Evolutionary conservation across 2,329 filamentous ascomycete species (phyloP), one percentile per base, ranked within the genome.

Genomic region (Cryphonectria carpinicola): DNA sequence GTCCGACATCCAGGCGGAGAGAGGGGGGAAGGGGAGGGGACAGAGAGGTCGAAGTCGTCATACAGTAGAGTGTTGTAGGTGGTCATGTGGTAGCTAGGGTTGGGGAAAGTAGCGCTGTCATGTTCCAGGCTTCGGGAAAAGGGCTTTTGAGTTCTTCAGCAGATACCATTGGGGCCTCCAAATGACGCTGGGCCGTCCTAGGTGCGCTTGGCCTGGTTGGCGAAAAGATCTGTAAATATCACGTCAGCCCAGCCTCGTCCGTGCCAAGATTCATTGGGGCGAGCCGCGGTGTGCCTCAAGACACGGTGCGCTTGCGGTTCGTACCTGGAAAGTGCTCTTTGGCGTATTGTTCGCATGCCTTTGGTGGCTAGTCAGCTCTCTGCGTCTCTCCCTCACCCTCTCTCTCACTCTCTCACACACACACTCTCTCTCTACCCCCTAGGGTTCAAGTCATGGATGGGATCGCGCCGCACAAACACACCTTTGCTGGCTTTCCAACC

Each of bases 401-500:
- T 32, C 32, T 32, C 32, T 32, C 32, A 3, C 2, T 28, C 28
- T 28, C 28, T 28, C 28, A n/a, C n/a, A n/a, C n/a, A n/a, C n/a
- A n/a, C n/a, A n/a, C 28, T 32, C 28, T 32, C 28, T 32, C 28
- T 32, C 28, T 32, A n/a, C n/a, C 28, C 28, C 32, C 3, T 32
- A 4, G 91, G 41, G 96, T 95, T 78, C 98, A 98, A 37, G 92
- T 90, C 83, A 98, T 5, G 11, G 4, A 37, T 32, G 32, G 14
- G 52, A 58, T 41, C 25, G 8, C 17, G 8, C 1, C 17, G 25
- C 17, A 56, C 72, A 70, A 70, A 78, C 82, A 73, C 80, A 94
- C 92, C 90, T 99, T 99, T 76, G 96, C 96, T 65, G 96, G 96
- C 83, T 99, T 99, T 78, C 95, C 94, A 76, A 99, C 94, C 82